Evolutionary conservation across 225 moss, liverwort and hornwort species (phyloP), one percentile per base, ranked within the genome.

Genomic region (Antitrichia curtipendula): DNA sequence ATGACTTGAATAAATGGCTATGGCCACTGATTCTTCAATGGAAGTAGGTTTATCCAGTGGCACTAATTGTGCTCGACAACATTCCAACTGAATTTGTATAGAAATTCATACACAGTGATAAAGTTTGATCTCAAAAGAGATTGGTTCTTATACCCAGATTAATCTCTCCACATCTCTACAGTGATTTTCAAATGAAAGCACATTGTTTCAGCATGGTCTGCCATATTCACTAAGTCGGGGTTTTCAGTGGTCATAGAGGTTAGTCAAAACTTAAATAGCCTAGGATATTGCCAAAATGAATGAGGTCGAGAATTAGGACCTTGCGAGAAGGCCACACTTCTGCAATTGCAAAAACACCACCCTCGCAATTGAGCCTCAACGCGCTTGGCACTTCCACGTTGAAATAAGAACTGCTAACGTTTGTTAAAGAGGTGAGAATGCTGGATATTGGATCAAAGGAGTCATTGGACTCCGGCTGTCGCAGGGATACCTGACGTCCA

Each of bases 251-350:
- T 57, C 80, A 84, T 28, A 58, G 31, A 71, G 76, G 62, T 14
- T 72, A 49, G 32, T 23, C 38, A 73, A 87, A 87, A 32, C 45
- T 69, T 18, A 45, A 78, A 27, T n/a, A 45, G 31, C 4, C 10
- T 62, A 50, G 81, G 23, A 32, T 20, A 54, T 19, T 73, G 66
- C 40, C 40, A 59, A 61, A 82, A 38, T 54, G 61, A 43, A 70
- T 68, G 43, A 38, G 49, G 73, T 64, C 50, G 12, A 86, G 60
- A 59, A 68, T 57, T 53, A 68, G 81, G 75, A 98, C 98, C 98
- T 98, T 95, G 79, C 93, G 94, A 82, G 96, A 98, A 28, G 98
- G 98, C 98, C 98, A 98, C 84, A 93, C 96, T 87, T 93, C 85
- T 62, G 96, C 95, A 81, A 98, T 89, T 49, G 91, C 89, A 78